Conservation (phyloP, 345 rosid species). For the Durio zibethinus region DNA sequence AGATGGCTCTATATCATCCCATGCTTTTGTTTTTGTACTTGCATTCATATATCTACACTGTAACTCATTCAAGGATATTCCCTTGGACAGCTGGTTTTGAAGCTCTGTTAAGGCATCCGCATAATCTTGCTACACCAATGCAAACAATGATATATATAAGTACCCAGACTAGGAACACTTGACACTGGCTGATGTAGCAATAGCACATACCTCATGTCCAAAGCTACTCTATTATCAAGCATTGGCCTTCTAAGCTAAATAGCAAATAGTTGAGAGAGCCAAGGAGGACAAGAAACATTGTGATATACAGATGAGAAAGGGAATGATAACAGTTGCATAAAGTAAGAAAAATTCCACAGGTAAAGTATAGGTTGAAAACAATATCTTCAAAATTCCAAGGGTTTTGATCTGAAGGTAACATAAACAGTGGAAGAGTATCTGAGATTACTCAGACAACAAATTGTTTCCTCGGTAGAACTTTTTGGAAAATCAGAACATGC, state of each 20-base stretch:
- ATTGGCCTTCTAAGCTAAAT: slow-evolving; percentile 1
- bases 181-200: neutral
- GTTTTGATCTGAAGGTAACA: neutral
- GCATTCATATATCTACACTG: slow-evolving; percentile 26
- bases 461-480: neutral
- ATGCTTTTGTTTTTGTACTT: slow-evolving; percentile 18
- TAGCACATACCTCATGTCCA: neutral
- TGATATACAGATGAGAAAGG: neutral
- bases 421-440: neutral
- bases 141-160: slow-evolving; percentile 14
- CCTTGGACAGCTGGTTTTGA: slow-evolving; percentile 43
- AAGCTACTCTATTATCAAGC: neutral
- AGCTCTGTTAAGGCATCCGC: slow-evolving; percentile 52
- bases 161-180: neutral
- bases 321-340: neutral
- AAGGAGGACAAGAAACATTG: neutral
- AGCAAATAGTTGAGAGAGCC: neutral
- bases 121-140: slow-evolving; percentile 43
- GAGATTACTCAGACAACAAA: neutral
- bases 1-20: slow-evolving; percentile 21
- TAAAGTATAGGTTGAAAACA: neutral
- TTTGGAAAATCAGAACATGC: neutral
- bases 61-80: slow-evolving; percentile 42
- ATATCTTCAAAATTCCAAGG: neutral
- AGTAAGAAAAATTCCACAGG: neutral